These are phyloP conservation scores for Fusarium veterinarium DNA, from an alignment of 2,329 filamentous ascomycete genomes.

Conservation along the genomic window DNA sequence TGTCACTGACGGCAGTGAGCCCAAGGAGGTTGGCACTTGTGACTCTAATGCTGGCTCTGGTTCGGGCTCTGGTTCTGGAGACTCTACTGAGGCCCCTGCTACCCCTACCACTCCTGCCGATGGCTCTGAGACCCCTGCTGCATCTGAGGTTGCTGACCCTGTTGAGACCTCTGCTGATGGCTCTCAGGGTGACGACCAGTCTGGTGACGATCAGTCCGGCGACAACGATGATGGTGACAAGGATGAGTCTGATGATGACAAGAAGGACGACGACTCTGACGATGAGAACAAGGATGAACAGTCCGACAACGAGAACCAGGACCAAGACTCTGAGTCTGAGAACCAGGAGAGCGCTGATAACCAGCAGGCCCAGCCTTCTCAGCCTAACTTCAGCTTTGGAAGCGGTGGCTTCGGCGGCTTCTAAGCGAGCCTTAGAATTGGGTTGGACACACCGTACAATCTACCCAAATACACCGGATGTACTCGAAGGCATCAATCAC, in stretches of 20 bases:
- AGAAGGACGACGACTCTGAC: neutral
- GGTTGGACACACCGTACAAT: fast-evolving
- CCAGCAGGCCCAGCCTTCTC: neutral
- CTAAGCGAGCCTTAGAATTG: neutral
- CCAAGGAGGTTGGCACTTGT: constrained; percentile 39
- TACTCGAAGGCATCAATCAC: neutral
- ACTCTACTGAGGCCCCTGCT: constrained; percentile 7
- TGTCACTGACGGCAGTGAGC: constrained; percentile 44
- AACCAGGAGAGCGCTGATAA: neutral
- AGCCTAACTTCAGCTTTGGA: neutral
- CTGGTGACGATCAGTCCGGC: neutral
- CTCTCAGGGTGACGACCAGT: neutral
- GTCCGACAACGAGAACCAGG: neutral
- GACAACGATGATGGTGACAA: neutral
- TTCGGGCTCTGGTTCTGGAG: constrained; percentile 6
- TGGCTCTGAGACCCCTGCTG: neutral
- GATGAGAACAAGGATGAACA: constrained; percentile 1
- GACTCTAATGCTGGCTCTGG: constrained; percentile 8
- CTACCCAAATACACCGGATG: too few relatives aligned
- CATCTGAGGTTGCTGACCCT: constrained; percentile 5
- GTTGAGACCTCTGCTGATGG: constrained; percentile 1
- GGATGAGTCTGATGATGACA: constrained; percentile 4
- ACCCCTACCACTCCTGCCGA: constrained; percentile 12
- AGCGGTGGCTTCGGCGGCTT: constrained; percentile 7
- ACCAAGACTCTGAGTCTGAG: neutral